Base-by-base conservation (phyloP, 2,329 filamentous ascomycete genomes). In the Knufia petricola region DNA sequence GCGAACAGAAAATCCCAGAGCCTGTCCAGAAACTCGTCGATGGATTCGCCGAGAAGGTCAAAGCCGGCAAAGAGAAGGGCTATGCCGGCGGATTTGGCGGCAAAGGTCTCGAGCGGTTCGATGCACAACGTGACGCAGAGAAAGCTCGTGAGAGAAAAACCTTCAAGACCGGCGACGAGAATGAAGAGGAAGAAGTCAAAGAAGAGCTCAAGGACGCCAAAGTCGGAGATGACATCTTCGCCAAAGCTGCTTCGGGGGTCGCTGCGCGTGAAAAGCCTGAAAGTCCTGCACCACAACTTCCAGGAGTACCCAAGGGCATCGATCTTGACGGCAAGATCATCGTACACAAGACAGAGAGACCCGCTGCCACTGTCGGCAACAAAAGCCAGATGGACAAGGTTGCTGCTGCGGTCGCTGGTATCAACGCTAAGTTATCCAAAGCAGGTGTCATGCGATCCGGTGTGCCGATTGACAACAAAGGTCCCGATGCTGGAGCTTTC, bases 391-490 rank as follows among this genome's bases (percentile, higher is more conserved):
- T 94, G 53, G 87, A 94, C 67, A 87, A 85, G 70, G 90, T 92
- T 51, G 84, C 84, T 51, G 86, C 85, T n/a, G 90, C 90, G 3
- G 88, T 92, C 58, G 87, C 83, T 58, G 85, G 84, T 64, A 95
- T 98, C 69, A 89, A 95, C 65, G 83, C 82, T 52, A 87, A 92
- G 56, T 77, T 98, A 32, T 90, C 87, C 61, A 87, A 87, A 59
- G 87, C 87, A 28, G 89, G 89, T 30, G 85, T 92, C 63, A 82
- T 95, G 60, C 84, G 92, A 52, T 84, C 87, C 3, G 92, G 92
- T 12, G 89, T 94, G 53, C 88, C 92, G 6, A 94, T 95, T 63
- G 92, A 98, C 71, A 98, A 98, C 71, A 95, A 95, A 67, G 92
- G 92, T 1, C 92, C 92, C 0, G 92, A 98, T 66, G 92, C 92